Percentiles rank a stretch among this genome's conserved stretches.
phyloP scores from a whole-genome alignment of 2,329 filamentous ascomycete species.

The Ophiostoma perfectum region DNA sequence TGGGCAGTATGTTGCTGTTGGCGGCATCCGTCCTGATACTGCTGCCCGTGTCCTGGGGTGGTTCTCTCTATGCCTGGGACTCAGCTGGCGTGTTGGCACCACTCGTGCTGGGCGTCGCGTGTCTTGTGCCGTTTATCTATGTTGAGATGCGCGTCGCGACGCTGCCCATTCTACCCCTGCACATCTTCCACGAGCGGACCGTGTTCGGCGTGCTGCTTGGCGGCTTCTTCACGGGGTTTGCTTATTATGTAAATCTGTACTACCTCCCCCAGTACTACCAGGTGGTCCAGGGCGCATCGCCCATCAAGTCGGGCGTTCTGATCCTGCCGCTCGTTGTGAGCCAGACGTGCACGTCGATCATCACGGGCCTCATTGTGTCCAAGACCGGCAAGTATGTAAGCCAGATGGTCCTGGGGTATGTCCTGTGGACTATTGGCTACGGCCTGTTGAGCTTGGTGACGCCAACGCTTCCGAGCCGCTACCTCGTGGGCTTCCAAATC shows the following conservation, averaged over 20 bases:
- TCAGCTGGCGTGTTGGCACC: background rate
- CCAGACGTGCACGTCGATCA: slow-evolving; percentile 24
- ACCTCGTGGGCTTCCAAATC: slow-evolving; percentile 23
- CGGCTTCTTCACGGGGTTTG: slow-evolving; percentile 25
- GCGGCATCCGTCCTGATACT: background rate
- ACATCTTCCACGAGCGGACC: slow-evolving; percentile 23
- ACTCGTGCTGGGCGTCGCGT: slow-evolving; percentile 14
- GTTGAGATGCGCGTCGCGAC: slow-evolving; percentile 17
- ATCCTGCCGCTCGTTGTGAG: slow-evolving; percentile 23
- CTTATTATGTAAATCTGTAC: slow-evolving; percentile 24
- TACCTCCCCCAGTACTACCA: slow-evolving; percentile 26
- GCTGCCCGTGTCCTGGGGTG: slow-evolving; percentile 1
- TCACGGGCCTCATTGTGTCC: slow-evolving; percentile 19
- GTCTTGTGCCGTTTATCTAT: slow-evolving; percentile 20
- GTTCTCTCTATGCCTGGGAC: background rate
- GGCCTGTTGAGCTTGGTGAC: slow-evolving; percentile 21
- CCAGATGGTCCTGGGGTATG: slow-evolving; percentile 14
- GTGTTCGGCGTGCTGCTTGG: slow-evolving; percentile 19
- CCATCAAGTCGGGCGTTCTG: slow-evolving; percentile 23
- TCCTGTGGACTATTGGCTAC: slow-evolving; percentile 22
- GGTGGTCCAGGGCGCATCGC: slow-evolving; percentile 23
- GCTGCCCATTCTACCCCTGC: slow-evolving; percentile 17
- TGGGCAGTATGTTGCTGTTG: background rate
- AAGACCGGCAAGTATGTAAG: slow-evolving; percentile 23
- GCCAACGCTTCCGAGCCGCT: slow-evolving; percentile 13